Base-by-base conservation (phyloP, 1,284 basidiomycete species). In the Rhodotorula glutinis region DNA sequence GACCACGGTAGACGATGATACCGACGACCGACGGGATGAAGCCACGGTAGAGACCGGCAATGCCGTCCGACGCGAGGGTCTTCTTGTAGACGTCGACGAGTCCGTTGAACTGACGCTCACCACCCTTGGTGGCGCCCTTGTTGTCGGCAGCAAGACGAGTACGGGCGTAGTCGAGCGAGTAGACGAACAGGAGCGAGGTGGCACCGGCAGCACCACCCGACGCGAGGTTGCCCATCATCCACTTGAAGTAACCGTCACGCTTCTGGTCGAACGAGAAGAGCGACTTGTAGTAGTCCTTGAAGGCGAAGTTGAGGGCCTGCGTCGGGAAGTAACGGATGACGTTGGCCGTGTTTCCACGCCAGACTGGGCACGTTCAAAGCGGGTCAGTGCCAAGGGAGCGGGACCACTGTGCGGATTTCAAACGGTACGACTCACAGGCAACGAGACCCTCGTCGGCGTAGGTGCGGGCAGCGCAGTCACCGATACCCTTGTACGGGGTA, bases 241-340 rank as follows among this genome's bases (percentile, higher is more conserved):
- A 77, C 51, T 73, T 60, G 53, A 64, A 71, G 73, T 77, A 78
- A 30, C 76, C 78, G 65, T 78, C 77, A 56, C 71, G 69, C 47
- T 74, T 69, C 69, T 76, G 76, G 63, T 74, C 70, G 74, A 67
- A 75, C 44, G 71, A 72, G 80, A 94, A 94, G 66, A 94, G 79
- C 23, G 91, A 89, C 84, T 94, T 94, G 87, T 93, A 94, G 85
- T 94, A 94, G 79, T 94, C 91, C 91, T 94, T 76, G 66, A 77
- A 77, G 46, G 75, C 75, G 61, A 95, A 95, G 88, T 95, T 95
- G 77, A 95, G 83, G 47, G 92, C 92, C 80, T 95, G 92, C 54
- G 92, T 95, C 65, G 92, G 92, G 89, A 95, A 95, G 87, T 95
- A 94, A 81, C 92, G 91, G 82, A 95, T 93, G 81, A 95, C 92